These are phyloP conservation scores for Naganishia liquefaciens DNA, from an alignment of 1,284 basidiomycete species.

Conservation along the genomic window DNA sequence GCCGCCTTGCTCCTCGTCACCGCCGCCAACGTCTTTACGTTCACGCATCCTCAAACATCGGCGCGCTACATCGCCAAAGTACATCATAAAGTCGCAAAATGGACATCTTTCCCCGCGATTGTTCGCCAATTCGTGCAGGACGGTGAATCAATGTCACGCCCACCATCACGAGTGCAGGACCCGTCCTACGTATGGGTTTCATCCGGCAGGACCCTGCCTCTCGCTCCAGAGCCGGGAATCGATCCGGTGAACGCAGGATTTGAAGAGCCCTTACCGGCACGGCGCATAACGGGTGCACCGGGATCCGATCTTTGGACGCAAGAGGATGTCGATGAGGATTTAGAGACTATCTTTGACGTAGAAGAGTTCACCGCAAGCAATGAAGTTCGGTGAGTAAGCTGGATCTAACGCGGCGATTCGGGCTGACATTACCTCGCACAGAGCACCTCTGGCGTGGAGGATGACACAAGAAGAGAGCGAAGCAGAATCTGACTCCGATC, in stretches of 20 bases:
- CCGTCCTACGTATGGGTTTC: not conserved
- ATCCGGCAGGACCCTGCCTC: not conserved
- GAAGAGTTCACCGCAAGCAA: not conserved
- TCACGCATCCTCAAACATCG: not conserved
- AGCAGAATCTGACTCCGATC: not conserved
- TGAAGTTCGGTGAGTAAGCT: constrained; percentile 8
- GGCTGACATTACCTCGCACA: not conserved
- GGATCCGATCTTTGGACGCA: not conserved
- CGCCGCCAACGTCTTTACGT: constrained; percentile 5
- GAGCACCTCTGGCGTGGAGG: not conserved
- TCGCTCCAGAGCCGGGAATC: constrained; percentile 6
- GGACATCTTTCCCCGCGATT: constrained; percentile 1
- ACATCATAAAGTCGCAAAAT: constrained; percentile 2
- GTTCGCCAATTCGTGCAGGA: not conserved
- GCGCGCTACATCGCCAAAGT: not conserved
- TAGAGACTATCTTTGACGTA: not conserved
- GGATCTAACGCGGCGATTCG: too few relatives aligned
- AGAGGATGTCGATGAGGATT: constrained; percentile 2
- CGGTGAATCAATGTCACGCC: not conserved
- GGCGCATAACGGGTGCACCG: constrained; percentile 8
- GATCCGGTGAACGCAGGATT: not conserved
- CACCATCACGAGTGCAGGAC: not conserved
- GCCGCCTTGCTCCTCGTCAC: constrained; percentile 1
- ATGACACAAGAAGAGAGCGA: not conserved
- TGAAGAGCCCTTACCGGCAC: not conserved